phyloP scores from a whole-genome alignment of 306 rosid genomes.

The Rubus parviflorus region DNA sequence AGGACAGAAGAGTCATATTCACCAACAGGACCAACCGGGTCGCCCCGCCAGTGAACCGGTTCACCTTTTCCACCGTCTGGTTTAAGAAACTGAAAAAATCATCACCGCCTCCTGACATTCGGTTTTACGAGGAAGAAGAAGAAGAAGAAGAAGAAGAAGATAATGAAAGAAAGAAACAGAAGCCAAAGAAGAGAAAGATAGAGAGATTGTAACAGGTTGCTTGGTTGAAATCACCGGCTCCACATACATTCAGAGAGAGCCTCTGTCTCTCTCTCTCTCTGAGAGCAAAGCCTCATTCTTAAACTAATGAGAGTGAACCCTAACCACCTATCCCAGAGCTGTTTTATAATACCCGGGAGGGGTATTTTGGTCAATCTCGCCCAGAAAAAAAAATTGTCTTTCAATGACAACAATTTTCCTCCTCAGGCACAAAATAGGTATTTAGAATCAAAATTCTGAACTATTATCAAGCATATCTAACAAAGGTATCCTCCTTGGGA shows the following conservation, averaged over 20 bases:
- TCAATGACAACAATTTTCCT: too few species aligned
- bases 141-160: constrained; percentile 20
- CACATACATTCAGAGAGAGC: constrained; percentile 31
- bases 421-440: too few species aligned
- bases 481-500: too few species aligned
- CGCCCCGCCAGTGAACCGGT: constrained; percentile 43
- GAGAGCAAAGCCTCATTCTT: constrained; percentile 49
- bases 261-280: background rate
- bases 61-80: constrained; percentile 22
- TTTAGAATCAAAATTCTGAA: too few species aligned
- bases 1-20: constrained; percentile 11
- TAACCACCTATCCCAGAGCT: background rate
- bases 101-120: constrained; percentile 38
- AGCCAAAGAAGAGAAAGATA: background rate
- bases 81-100: constrained; percentile 15
- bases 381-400: background rate
- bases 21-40: constrained; percentile 16
- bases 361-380: background rate
- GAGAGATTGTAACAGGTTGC: background rate
- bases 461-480: too few species aligned
- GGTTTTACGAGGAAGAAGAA: background rate
- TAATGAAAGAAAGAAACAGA: background rate
- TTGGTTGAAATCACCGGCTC: constrained; percentile 36
- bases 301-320: constrained; percentile 34
- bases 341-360: rapidly evolving